Conservation (phyloP, 2,329 filamentous ascomycete species). For the Geosmithia morbida region DNA sequence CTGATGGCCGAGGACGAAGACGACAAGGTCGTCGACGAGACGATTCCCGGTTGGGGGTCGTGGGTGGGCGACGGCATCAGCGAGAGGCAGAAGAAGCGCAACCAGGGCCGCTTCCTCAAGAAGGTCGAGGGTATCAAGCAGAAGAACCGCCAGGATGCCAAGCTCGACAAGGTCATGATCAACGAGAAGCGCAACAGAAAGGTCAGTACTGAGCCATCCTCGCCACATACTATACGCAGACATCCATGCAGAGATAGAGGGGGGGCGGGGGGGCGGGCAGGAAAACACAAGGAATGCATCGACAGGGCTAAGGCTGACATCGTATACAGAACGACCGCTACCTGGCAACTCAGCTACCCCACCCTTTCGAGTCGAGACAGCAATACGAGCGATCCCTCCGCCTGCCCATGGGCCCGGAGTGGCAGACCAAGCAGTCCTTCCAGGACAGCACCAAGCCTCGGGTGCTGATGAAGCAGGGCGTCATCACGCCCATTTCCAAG, state of each 20-base stretch:
- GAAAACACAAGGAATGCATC: too few species aligned
- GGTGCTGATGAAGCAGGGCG: conserved; percentile 78
- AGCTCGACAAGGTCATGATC: conserved; percentile 74
- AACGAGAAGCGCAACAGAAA: conserved; percentile 86
- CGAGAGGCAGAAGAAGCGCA: conserved; percentile 50
- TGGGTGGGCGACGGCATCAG: conserved; percentile 80
- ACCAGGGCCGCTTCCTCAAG: conserved; percentile 46
- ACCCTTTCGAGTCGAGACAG: conserved; percentile 73
- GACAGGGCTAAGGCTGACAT: neutral
- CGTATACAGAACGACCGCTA: conserved; percentile 62
- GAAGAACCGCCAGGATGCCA: conserved; percentile 66
- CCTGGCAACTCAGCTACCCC: conserved; percentile 68
- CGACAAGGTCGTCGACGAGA: conserved; percentile 67
- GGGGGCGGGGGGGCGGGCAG: too few species aligned
- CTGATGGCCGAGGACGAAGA: conserved; percentile 60
- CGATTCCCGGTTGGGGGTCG: conserved; percentile 86
- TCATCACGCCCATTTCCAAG: conserved; percentile 77
- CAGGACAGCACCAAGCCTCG: conserved; percentile 81
- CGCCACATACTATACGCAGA: neutral
- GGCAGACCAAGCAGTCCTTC: conserved; percentile 92
- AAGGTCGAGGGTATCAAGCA: conserved; percentile 56
- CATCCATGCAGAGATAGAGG: neutral
- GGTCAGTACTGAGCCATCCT: conserved; percentile 27
- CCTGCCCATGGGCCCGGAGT: conserved; percentile 82
- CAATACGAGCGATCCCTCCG: conserved; percentile 86